Evolutionary conservation across 2,329 filamentous ascomycete species (phyloP), one percentile per base, ranked within the genome.

Genomic region (Rutstroemia sydowiana): DNA sequence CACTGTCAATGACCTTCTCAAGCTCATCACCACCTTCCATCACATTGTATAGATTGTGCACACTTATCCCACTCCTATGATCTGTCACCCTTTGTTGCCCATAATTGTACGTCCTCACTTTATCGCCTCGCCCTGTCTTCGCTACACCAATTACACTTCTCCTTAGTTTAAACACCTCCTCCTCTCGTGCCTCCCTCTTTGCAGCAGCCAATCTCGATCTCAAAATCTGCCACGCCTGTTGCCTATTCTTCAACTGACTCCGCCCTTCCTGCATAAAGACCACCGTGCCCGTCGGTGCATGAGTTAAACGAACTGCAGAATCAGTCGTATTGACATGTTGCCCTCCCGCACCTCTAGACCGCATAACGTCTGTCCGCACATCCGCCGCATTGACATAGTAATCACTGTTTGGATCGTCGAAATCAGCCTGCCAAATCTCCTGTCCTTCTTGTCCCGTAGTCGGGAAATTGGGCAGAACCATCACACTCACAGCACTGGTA

Each of bases 251-350:
- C 61, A 88, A 83, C 72, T 98, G 93, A 40, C 89, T 95, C 50
- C 93, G 81, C 48, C 84, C 85, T 67, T 98, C 93, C 69, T 98
- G 93, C 78, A 97, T 95, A 11, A 84, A 85, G 13, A 97, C 91
- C 2, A 88, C 81, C 0, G 84, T 93, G 41, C 87, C 87, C 1
- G 90, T 95, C 2, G 93, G 93, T 6, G 86, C 70, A 72, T 98
- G 93, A 2, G 91, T 97, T 63, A 98, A 76, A 9, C 93, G 85
- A 55, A 98, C 88, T 3, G 93, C 93, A 28, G 89, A 95, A 72
- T 98, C 93, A 0, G 93, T 98, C 68, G 92, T 96, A 72, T 98
- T 98, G 66, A 98, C 93, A 70, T 98, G 93, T 72, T 98, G 93
- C 1, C 93, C 93, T 30, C 93, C 93, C 0, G 93, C 92, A 54